Conservation (phyloP, 2,329 filamentous ascomycete species). For the Geoglossum cookeanum region DNA sequence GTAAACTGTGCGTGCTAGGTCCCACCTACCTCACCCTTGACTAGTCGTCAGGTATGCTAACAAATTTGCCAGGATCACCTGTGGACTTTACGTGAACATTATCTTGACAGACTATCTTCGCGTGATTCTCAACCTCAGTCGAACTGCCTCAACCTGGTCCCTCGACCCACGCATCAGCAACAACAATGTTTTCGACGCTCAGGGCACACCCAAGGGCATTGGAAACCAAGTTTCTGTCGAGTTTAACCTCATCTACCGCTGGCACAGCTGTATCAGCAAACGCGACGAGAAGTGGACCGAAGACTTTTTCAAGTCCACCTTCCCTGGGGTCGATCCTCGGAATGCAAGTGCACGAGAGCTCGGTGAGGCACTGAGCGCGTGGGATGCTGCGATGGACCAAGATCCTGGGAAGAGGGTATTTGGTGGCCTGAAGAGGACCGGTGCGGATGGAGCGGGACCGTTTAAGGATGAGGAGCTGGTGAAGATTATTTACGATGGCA, state of each 20-base stretch:
- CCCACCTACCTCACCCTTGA: neutral
- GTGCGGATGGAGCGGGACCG: neutral
- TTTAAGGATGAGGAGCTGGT: neutral
- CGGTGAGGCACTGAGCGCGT: neutral
- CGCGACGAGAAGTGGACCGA: slow-evolving; percentile 69
- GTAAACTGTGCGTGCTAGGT: slow-evolving; percentile 31
- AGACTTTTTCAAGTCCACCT: slow-evolving; percentile 32
- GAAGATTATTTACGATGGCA: neutral
- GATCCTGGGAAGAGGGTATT: neutral
- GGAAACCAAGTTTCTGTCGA: slow-evolving; percentile 75
- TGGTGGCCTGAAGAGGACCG: neutral
- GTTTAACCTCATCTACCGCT: slow-evolving; percentile 77
- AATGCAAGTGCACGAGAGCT: neutral
- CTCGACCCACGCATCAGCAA: slow-evolving; percentile 21
- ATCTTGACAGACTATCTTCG: slow-evolving; percentile 60
- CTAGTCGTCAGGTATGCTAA: neutral
- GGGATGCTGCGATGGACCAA: neutral
- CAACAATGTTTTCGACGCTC: neutral
- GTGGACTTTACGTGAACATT: slow-evolving; percentile 61
- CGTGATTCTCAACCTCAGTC: slow-evolving; percentile 55
- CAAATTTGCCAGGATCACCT: slow-evolving; percentile 32
- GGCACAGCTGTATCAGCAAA: slow-evolving; percentile 57
- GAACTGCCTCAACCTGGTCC: slow-evolving; percentile 59
- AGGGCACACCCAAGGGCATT: slow-evolving; percentile 37
- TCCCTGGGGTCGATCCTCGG: neutral